Evolutionary conservation across 192 early-diverging fungal species (phyloP), one percentile per base, ranked within the genome.

Genomic region (Backusella australiensis): DNA sequence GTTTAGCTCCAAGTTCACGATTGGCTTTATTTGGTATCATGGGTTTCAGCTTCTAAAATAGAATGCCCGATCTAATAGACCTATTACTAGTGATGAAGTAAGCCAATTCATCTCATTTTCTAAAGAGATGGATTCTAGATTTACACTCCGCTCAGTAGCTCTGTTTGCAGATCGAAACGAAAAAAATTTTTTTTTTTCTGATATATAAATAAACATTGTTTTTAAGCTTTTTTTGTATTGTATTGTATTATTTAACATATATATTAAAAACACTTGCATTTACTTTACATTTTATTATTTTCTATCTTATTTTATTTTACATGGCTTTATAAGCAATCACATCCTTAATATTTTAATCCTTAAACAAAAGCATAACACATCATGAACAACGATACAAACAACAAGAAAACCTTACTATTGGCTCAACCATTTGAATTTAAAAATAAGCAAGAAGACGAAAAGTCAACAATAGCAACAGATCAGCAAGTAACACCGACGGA

Each of bases 401-500:
- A 23, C 53, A 59, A 59, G 11, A 59, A 63, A 29, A 63, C 56
- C 12, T 63, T 63, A 63, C 11, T 63, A 63, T 29, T 63, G 56
- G 56, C 56, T 5, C 56, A 63, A 4, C 56, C 56, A 29, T 63
- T 63, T 63, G 56, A 63, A 63, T 63, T 63, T 63, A 29, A 63
- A 63, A 63, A 63, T 23, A 63, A 63, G 26, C 23, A 63, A 23
- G 53, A 56, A 63, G 21, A 23, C 26, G 23, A 23, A 63, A 63
- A 12, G 26, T 14, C n/a, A 63, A 63, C 56, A 63, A 63, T 29
- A 63, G 12, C 56, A 63, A 63, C 21, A 63, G 26, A 63, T 29
- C 23, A 63, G 4, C 56, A 63, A 63, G 56, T 63, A 63, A 63
- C 56, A 74, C 56, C 73, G 12, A 66, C 67, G n/a, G 75, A 69